Conservation (phyloP, 139 green algal genomes). For the Eudorina sp. region DNA sequence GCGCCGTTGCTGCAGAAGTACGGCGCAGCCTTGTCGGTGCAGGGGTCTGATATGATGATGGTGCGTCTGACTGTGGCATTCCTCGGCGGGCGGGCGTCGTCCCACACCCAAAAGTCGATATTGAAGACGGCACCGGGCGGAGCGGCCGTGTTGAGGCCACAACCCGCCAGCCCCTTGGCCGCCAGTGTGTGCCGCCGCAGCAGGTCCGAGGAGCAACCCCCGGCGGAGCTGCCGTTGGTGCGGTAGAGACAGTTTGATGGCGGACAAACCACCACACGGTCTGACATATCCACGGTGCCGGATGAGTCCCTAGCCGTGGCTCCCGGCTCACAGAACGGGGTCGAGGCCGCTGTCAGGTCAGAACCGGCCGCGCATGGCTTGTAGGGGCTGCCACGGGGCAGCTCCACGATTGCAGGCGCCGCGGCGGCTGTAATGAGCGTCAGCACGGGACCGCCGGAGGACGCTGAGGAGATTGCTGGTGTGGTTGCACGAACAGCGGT, state of each 20-base stretch:
- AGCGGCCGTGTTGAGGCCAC: conserved; percentile 54
- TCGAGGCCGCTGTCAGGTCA: neutral
- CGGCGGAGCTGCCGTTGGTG: neutral
- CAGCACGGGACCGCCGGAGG: neutral
- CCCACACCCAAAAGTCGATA: conserved; percentile 69
- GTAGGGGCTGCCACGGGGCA: conserved; percentile 39
- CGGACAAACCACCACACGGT: conserved; percentile 64
- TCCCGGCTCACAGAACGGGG: conserved; percentile 58
- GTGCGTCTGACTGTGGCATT: conserved; percentile 51
- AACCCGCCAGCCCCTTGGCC: conserved; percentile 61
- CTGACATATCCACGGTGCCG: conserved; percentile 50
- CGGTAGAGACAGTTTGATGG: conserved; percentile 45
- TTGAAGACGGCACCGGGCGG: conserved; percentile 58
- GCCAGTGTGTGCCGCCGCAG: conserved; percentile 53
- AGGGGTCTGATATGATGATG: conserved; percentile 40
- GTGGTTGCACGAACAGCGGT: neutral
- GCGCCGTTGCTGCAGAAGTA: conserved; percentile 41
- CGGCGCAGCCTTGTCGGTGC: neutral
- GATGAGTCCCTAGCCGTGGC: conserved; percentile 38
- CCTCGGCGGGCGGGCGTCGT: conserved; percentile 44
- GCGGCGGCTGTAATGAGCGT: neutral
- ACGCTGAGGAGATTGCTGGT: neutral
- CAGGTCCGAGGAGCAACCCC: conserved; percentile 48
- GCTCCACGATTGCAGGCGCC: neutral
- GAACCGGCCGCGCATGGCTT: neutral